Percentiles rank a stretch among this genome's conserved stretches.
These are phyloP conservation scores for Boletus barrowsii DNA, from an alignment of 768 basidiomycete species.

Conservation along the genomic window DNA sequence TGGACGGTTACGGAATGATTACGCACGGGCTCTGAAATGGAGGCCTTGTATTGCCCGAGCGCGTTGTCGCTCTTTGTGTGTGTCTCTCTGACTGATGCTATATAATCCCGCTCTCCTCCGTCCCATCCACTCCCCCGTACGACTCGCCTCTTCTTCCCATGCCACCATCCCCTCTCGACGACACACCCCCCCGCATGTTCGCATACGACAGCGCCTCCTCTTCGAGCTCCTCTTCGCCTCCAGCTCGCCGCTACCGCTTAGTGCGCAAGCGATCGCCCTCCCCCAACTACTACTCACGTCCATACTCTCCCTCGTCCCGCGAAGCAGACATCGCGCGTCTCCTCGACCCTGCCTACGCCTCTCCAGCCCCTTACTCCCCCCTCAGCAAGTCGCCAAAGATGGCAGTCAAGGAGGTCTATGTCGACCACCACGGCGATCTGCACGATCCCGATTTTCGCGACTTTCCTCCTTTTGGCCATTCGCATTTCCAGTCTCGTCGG, in stretches of 20 bases:
- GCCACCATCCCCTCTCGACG: too few species aligned
- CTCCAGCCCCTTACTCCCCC: constrained; percentile 27
- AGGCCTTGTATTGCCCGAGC: constrained; percentile 20
- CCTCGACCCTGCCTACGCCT: constrained; percentile 62
- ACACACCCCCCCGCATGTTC: constrained; percentile 3
- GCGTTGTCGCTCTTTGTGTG: constrained; percentile 29
- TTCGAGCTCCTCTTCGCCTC: constrained; percentile 14
- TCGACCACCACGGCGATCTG: constrained; percentile 59
- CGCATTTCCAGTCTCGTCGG: constrained; percentile 21
- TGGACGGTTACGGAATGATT: constrained; percentile 27
- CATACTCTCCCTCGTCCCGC: constrained; percentile 37
- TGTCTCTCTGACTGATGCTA: constrained; percentile 25
- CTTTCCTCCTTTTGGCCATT: constrained; percentile 44
- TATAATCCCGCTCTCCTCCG: constrained; percentile 29
- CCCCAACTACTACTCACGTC: constrained; percentile 11
- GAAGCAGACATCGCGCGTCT: constrained; percentile 57
- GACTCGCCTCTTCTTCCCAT: neutral
- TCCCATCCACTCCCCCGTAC: constrained; percentile 6
- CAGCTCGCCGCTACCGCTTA: constrained; percentile 22
- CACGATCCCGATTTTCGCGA: constrained; percentile 69
- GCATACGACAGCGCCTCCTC: constrained; percentile 19
- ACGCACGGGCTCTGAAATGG: constrained; percentile 27
- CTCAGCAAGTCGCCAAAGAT: constrained; percentile 14
- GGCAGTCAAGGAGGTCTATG: constrained; percentile 40
- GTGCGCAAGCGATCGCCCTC: constrained; percentile 23